Conservation (phyloP, 2,329 filamentous ascomycete genomes). For the Dryadomyces quercus-mongolicae region DNA sequence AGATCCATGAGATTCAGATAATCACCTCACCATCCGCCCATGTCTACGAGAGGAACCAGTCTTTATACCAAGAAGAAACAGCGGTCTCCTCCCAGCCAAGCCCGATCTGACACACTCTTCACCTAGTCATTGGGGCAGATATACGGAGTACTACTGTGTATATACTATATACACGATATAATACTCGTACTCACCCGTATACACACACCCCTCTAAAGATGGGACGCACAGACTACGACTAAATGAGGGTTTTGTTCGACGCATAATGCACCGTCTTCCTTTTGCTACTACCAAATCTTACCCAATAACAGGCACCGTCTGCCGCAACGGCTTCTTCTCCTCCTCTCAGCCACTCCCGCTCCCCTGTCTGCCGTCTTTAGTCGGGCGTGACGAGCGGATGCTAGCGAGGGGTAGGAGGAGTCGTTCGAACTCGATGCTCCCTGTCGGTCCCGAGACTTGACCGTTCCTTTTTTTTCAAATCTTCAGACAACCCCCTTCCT, state of each 20-base stretch:
- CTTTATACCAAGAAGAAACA: too few relatives aligned
- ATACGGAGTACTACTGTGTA: neutral
- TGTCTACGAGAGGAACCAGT: too few relatives aligned
- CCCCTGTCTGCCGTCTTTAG: neutral
- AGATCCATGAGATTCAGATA: too few relatives aligned
- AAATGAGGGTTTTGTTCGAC: neutral
- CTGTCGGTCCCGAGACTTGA: neutral
- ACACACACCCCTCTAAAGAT: neutral
- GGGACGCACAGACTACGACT: neutral
- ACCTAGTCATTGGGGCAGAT: too few relatives aligned
- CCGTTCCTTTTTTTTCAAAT: neutral
- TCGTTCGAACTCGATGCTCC: neutral
- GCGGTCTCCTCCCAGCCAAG: too few relatives aligned
- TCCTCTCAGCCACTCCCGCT: neutral
- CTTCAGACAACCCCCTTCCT: neutral
- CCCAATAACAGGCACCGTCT: neutral
- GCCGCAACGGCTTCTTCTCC: neutral
- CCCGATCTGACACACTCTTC: neutral
- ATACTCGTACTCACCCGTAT: neutral
- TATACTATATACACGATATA: neutral
- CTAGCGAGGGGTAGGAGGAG: neutral
- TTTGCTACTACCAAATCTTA: neutral
- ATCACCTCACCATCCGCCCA: too few relatives aligned
- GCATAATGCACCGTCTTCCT: conserved; percentile 1
- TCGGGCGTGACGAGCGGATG: neutral